A percentile compares a stretch with the other conserved stretches of the same genome.
Evolutionary conservation across 306 rosid species (phyloP).

Genomic region (Malus orientalis): DNA sequence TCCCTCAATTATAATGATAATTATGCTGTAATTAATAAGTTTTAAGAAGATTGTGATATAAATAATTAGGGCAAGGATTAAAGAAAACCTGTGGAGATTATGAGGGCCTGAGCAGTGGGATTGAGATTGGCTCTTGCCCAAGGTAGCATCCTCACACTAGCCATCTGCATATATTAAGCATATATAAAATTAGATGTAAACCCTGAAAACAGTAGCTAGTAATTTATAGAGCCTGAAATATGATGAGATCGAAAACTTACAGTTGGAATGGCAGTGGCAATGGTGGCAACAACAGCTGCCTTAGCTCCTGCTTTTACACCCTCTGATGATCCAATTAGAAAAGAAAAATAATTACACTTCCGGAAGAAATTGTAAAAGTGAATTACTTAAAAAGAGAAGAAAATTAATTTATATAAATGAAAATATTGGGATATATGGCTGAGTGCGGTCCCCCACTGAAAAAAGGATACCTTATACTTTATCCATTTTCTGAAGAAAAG

Average conservation of each 20-base stretch:
- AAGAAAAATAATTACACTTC: neutral
- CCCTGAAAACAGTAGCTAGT: neutral
- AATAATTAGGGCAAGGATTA: neutral
- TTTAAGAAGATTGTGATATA: neutral
- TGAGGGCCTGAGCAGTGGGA: slow-evolving; percentile 94
- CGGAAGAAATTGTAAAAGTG: neutral
- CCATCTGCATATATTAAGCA: slow-evolving; percentile 42
- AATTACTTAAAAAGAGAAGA: neutral
- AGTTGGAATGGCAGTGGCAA: slow-evolving; percentile 95
- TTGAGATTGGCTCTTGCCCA: slow-evolving; percentile 96
- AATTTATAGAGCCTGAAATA: neutral
- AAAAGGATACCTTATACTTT: neutral
- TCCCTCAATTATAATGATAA: neutral
- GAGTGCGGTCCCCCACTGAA: slow-evolving; percentile 7
- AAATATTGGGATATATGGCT: neutral
- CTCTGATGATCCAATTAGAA: slow-evolving; percentile 38
- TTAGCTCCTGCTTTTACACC: slow-evolving; percentile 92
- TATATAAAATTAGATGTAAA: neutral
- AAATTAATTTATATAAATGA: neutral
- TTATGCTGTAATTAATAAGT: neutral
- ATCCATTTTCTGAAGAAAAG: slow-evolving; percentile 9
- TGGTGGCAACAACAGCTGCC: slow-evolving; percentile 75
- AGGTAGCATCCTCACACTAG: slow-evolving; percentile 91
- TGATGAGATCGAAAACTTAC: slow-evolving; percentile 24
- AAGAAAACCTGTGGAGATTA: slow-evolving; percentile 74